Conservation (phyloP, 2,329 filamentous ascomycete genomes). For the Colletotrichum agaves region DNA sequence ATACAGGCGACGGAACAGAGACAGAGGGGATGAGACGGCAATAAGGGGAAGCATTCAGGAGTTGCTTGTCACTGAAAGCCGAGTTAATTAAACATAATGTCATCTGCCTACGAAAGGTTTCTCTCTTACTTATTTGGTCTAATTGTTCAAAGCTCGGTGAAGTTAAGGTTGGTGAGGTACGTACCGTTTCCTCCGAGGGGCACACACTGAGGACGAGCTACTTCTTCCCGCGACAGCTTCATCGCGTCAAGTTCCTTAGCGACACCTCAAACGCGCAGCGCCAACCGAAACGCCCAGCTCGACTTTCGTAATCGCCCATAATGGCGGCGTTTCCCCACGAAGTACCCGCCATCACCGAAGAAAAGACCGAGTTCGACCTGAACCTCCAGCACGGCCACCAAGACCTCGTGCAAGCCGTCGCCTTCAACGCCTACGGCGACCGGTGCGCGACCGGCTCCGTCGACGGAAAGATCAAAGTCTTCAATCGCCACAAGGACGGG, state of each 20-base stretch:
- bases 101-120: neutral
- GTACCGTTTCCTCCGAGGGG: neutral
- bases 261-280: neutral
- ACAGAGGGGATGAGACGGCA: too few species aligned
- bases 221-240: neutral
- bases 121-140: neutral
- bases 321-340: constrained; percentile 36
- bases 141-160: neutral
- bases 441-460: constrained; percentile 91
- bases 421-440: constrained; percentile 93
- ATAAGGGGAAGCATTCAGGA: too few species aligned
- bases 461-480: constrained; percentile 92
- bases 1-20: too few species aligned
- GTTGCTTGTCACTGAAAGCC: too few species aligned
- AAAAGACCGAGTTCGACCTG: constrained; percentile 62
- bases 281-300: neutral
- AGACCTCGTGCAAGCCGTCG: constrained; percentile 84
- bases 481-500: constrained; percentile 82
- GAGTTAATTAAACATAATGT: too few species aligned
- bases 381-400: constrained; percentile 80
- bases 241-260: neutral
- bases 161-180: neutral
- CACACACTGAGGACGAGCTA: neutral
- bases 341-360: constrained; percentile 53
- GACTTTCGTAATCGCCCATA: constrained; percentile 56